Evolutionary conservation across 2,329 filamentous ascomycete species (phyloP), one percentile per base, ranked within the genome.

Genomic region (Cephalotrichum gorgonifer): DNA sequence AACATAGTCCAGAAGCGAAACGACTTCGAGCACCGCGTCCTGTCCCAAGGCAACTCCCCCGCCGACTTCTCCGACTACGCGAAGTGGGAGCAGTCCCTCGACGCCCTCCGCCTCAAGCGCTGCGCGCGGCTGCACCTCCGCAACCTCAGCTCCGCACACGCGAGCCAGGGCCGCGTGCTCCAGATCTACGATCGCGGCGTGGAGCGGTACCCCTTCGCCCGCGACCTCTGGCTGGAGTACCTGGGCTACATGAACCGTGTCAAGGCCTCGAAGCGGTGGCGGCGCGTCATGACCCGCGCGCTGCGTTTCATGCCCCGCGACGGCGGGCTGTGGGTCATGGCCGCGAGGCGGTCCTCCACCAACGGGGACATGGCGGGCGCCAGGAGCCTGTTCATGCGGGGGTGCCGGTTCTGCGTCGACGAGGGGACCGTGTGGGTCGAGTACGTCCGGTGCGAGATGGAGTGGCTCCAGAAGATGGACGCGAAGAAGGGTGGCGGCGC

Each of bases 401-500:
- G 90, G 0, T 78, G 95, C 60, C 76, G 93, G 39, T 97, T 98
- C 65, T 96, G 90, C 69, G 88, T 83, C 47, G 78, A 72, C 44
- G 83, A 85, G 43, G 79, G 74, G 54, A 72, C 73, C 17, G 65
- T 98, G 47, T 98, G 91, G 89, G 62, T 95, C 30, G 88, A 95
- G 67, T 97, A 96, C 62, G 85, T 86, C 8, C 84, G 86, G 60
- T 76, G 91, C 60, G 93, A 98, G 72, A 88, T 95, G 81, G 84
- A 93, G 54, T 97, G 95, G 73, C 74, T 97, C 50, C 81, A 78
- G 47, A 89, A 86, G 68, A 81, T 97, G 60, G 81, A 86, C 51
- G 80, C 79, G 52, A 79, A 88, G 62, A 81, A 83, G 64, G 75
- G 75, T 56, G 72, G 76, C 80, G 60, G 73, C 69, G 57, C 63